Evolutionary conservation across 139 green algal species (phyloP).

Genomic region (Trebouxia sp.): DNA sequence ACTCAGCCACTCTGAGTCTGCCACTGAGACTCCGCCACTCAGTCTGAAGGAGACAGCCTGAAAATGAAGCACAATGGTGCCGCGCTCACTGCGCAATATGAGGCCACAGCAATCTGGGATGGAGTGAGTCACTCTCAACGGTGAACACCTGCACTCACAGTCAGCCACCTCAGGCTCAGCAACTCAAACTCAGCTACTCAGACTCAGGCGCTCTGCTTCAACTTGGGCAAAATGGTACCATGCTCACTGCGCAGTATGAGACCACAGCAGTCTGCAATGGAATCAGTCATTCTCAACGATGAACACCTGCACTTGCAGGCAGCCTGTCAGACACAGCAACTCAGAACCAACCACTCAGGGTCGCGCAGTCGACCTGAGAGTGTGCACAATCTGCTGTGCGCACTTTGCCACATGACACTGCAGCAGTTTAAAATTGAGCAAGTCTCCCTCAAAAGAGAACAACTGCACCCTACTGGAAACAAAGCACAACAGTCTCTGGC

Average conservation of each 20-base stretch:
- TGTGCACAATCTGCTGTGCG: constrained; percentile 93
- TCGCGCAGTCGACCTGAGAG: too few relatives aligned
- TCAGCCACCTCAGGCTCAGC: too few relatives aligned
- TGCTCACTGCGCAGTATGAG: constrained; percentile 87
- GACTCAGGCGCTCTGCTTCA: too few relatives aligned
- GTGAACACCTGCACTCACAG: constrained; percentile 75
- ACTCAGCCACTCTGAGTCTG: too few relatives aligned
- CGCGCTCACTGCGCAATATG: constrained; percentile 85
- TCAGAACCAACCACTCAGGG: too few relatives aligned
- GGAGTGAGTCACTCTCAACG: constrained; percentile 95
- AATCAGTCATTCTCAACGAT: constrained; percentile 94
- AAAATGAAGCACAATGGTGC: constrained; percentile 93
- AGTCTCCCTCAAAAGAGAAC: constrained; percentile 89
- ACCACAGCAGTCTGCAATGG: constrained; percentile 97
- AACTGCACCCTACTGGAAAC: too few relatives aligned
- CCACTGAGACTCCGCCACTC: too few relatives aligned
- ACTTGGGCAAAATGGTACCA: constrained; percentile 92
- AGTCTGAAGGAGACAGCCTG: too few relatives aligned
- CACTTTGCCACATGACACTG: constrained; percentile 86
- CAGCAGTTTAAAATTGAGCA: constrained; percentile 99
- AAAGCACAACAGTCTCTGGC: too few relatives aligned
- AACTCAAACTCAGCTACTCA: too few relatives aligned
- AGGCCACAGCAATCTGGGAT: constrained; percentile 98
- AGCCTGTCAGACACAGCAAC: too few relatives aligned
- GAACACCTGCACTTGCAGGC: too few relatives aligned